These are phyloP conservation scores for Anisodus tanguticus DNA, from an alignment of 257 asterid species.

Conservation along the genomic window DNA sequence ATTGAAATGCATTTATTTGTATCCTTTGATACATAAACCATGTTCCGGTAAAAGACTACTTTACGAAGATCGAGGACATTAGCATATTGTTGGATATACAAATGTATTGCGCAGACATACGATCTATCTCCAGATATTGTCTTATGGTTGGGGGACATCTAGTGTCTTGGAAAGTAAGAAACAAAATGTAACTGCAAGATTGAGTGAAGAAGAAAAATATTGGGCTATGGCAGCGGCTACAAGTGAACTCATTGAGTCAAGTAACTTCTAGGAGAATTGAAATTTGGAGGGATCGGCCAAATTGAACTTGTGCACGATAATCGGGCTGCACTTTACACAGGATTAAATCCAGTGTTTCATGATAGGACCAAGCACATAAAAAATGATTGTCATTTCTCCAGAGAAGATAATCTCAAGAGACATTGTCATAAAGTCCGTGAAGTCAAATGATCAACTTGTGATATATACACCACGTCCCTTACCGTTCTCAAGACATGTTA, in stretches of 20 bases:
- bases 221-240: background rate
- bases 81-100: conserved; percentile 14
- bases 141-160: background rate
- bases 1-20: background rate
- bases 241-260: background rate
- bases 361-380: conserved; percentile 12
- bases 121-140: background rate
- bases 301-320: background rate
- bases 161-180: background rate
- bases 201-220: conserved; percentile 5
- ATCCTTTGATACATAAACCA: conserved; percentile 4
- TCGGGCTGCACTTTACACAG: conserved; percentile 11
- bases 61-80: background rate
- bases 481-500: background rate
- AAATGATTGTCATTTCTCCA: background rate
- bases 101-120: background rate
- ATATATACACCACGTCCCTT: background rate
- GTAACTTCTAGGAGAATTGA: background rate
- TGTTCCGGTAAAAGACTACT: background rate
- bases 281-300: background rate
- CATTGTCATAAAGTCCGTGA: background rate
- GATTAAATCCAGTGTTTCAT: background rate
- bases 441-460: background rate
- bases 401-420: conserved; percentile 22
- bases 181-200: conserved; percentile 1